Evolutionary conservation across 768 basidiomycete genomes (phyloP).

Genomic region (Dictyophora rubrovolvata): DNA sequence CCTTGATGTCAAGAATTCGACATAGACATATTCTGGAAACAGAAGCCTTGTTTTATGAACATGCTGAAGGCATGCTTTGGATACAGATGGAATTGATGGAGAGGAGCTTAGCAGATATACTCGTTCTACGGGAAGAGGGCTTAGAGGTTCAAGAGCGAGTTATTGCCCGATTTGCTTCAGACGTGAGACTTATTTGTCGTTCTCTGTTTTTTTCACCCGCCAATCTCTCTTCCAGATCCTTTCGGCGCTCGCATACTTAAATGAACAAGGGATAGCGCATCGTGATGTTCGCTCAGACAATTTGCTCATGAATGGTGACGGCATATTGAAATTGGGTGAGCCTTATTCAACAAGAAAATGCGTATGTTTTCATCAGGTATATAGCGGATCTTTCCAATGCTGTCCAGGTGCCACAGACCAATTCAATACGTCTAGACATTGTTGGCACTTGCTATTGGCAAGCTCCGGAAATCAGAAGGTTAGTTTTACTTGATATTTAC

Average conservation of each 20-base stretch:
- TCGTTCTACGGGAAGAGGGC: conserved; percentile 52
- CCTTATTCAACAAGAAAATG: conserved; percentile 10
- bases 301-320: conserved; percentile 55
- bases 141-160: conserved; percentile 56
- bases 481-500: conserved; percentile 18
- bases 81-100: conserved; percentile 89
- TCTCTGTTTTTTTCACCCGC: conserved; percentile 9
- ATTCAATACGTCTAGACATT: conserved; percentile 41
- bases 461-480: conserved; percentile 73
- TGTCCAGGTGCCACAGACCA: conserved; percentile 43
- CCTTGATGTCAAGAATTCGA: conserved; percentile 42
- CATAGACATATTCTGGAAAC: conserved; percentile 57
- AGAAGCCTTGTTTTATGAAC: conserved; percentile 63
- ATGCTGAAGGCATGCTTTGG: conserved; percentile 58
- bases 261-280: conserved; percentile 60
- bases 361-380: not conserved
- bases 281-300: conserved; percentile 82
- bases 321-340: conserved; percentile 67
- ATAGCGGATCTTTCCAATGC: conserved; percentile 77
- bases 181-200: conserved; percentile 40
- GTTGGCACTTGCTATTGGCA: conserved; percentile 80
- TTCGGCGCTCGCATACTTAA: conserved; percentile 55
- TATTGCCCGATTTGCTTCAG: conserved; percentile 64
- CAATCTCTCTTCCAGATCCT: conserved; percentile 38
- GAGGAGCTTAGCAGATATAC: conserved; percentile 73